These are phyloP conservation scores for Hypericum androsaemum DNA, from an alignment of 345 rosid genomes.

Conservation along the genomic window DNA sequence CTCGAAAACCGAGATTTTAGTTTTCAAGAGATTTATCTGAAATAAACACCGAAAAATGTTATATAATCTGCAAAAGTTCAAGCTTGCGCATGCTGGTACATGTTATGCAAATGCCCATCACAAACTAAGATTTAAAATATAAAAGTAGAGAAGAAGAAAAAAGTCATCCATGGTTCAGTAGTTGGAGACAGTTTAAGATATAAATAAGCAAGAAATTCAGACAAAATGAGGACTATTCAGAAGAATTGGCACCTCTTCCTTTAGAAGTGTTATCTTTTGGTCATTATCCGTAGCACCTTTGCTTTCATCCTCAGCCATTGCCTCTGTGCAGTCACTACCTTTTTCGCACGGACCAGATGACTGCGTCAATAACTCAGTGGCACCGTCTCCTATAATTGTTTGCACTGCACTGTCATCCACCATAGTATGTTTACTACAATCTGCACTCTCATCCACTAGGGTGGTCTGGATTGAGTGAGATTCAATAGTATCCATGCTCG, in stretches of 20 bases:
- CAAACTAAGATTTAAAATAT: too few species aligned
- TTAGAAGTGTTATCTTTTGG: constrained; percentile 33
- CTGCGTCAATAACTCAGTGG: constrained; percentile 13
- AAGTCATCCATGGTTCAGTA: too few species aligned
- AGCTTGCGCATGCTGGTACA: too few species aligned
- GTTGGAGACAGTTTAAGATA: too few species aligned
- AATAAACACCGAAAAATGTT: constrained; percentile 12
- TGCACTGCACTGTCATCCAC: not conserved
- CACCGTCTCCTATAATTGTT: constrained; percentile 23
- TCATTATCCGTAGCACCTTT: constrained; percentile 25
- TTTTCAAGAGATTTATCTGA: constrained; percentile 59
- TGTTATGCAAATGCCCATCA: too few species aligned
- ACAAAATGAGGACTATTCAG: not conserved
- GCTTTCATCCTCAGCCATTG: constrained; percentile 18
- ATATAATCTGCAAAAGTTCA: not conserved
- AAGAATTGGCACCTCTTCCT: constrained; percentile 48
- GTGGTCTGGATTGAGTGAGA: constrained; percentile 21
- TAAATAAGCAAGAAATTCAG: too few species aligned
- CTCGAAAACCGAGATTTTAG: constrained; percentile 59
- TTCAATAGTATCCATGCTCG: constrained; percentile 13
- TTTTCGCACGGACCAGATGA: constrained; percentile 17
- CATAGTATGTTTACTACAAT: not conserved
- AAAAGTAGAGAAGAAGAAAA: too few species aligned
- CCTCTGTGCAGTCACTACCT: constrained; percentile 26
- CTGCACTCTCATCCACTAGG: constrained; percentile 11